phyloP scores from a whole-genome alignment of 257 asterid species.

The Scutellaria minor region DNA sequence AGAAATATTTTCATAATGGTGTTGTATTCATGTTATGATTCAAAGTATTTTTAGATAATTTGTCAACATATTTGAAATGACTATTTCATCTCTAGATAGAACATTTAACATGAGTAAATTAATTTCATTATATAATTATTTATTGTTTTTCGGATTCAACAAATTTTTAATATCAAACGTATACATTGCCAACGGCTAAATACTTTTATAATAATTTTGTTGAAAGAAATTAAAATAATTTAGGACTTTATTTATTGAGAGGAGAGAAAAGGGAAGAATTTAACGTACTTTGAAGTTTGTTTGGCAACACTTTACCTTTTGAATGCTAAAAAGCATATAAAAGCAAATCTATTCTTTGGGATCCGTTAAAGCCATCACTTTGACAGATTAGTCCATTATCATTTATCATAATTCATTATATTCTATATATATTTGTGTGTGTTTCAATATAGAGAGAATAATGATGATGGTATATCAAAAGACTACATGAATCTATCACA shows the following conservation, averaged over 20 bases:
- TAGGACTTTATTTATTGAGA: constrained; percentile 36
- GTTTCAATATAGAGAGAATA: too few species aligned
- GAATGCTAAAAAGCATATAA: constrained; percentile 48
- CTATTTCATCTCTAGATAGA: too few species aligned
- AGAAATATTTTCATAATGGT: too few species aligned
- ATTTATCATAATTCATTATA: not conserved
- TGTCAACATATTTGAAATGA: too few species aligned
- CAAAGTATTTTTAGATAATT: too few species aligned
- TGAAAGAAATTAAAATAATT: not conserved
- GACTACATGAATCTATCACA: too few species aligned
- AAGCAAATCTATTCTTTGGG: constrained; percentile 48
- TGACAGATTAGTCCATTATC: constrained; percentile 35
- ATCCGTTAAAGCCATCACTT: constrained; percentile 44
- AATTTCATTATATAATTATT: too few species aligned
- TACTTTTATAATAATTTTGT: not conserved
- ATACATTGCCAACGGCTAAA: constrained; percentile 36
- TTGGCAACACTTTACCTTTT: constrained; percentile 34
- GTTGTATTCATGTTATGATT: too few species aligned
- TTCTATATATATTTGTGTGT: not conserved
- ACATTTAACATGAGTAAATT: too few species aligned
- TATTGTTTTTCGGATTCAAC: constrained; percentile 22
- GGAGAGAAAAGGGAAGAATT: constrained; percentile 36
- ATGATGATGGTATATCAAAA: too few species aligned
- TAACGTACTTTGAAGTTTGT: constrained; percentile 37
- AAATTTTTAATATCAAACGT: constrained; percentile 28